Evolutionary conservation across 768 basidiomycete species (phyloP).

Genomic region (Chalciporus piperatus): DNA sequence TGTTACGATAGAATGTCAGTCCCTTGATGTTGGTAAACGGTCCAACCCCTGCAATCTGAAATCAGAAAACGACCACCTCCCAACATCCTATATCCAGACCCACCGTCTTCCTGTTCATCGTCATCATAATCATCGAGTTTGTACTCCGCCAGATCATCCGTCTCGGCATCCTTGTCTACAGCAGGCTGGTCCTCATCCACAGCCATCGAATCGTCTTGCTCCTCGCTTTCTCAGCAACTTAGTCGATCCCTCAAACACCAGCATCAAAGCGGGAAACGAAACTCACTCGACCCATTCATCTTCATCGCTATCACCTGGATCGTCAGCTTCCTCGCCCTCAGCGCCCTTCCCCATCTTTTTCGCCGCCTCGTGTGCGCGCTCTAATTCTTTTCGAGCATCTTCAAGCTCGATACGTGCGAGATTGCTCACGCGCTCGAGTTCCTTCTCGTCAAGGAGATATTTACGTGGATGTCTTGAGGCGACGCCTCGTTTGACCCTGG

Average conservation of each 20-base stretch:
- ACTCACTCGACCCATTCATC: slow-evolving; percentile 89
- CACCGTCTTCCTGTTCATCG: slow-evolving; percentile 48
- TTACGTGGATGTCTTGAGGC: slow-evolving; percentile 73
- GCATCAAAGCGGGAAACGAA: slow-evolving; percentile 4
- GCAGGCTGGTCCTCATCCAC: slow-evolving; percentile 40
- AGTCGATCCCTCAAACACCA: slow-evolving; percentile 10
- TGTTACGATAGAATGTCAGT: slow-evolving; percentile 85
- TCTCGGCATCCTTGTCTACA: slow-evolving; percentile 32
- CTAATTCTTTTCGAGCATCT: slow-evolving; percentile 82
- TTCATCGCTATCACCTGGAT: slow-evolving; percentile 47
- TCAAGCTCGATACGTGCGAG: slow-evolving; percentile 87
- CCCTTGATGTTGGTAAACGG: slow-evolving; percentile 97
- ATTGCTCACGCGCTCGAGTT: slow-evolving; percentile 85
- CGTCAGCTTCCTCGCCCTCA: slow-evolving; percentile 65
- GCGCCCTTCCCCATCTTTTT: slow-evolving; percentile 65
- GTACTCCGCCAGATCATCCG: slow-evolving; percentile 80
- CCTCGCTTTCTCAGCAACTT: slow-evolving; percentile 37
- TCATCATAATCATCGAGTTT: slow-evolving; percentile 92
- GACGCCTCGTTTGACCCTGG: slow-evolving; percentile 78
- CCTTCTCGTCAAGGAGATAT: slow-evolving; percentile 88
- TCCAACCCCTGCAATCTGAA: slow-evolving; percentile 47
- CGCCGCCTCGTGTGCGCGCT: slow-evolving; percentile 76
- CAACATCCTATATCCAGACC: not conserved
- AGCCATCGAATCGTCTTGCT: slow-evolving; percentile 61
- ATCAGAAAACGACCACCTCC: not conserved